Conservation (phyloP, 1,139 yeast species). For the Candida anutae region DNA sequence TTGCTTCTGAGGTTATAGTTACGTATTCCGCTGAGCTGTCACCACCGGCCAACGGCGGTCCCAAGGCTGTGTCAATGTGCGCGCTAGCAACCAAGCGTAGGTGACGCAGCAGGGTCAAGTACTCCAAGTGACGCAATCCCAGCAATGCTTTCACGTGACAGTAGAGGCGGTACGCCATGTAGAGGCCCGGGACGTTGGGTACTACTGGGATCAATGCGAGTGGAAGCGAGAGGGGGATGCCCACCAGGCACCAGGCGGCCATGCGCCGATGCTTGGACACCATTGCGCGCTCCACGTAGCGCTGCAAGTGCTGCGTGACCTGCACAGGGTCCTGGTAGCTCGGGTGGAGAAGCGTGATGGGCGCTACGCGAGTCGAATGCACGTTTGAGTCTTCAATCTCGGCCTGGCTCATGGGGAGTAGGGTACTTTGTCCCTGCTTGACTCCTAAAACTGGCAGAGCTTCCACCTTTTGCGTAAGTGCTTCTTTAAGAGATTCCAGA, state of each 20-base stretch:
- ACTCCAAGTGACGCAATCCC: conserved; percentile 65
- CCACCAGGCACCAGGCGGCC: conserved; percentile 42
- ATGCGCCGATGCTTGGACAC: conserved; percentile 25
- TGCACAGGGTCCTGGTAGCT: conserved; percentile 24
- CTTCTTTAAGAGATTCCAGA: too few relatives aligned
- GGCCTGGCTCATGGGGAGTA: conserved; percentile 17
- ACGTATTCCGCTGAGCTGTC: conserved; percentile 24
- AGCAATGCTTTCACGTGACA: conserved; percentile 74
- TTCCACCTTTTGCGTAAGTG: too few relatives aligned
- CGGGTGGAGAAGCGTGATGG: conserved; percentile 38
- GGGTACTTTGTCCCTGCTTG: conserved; percentile 1
- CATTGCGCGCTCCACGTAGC: conserved; percentile 20
- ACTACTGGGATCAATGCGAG: conserved; percentile 75
- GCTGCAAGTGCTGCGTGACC: conserved; percentile 25
- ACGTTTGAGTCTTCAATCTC: conserved; percentile 23
- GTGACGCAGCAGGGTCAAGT: conserved; percentile 26
- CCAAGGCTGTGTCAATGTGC: conserved; percentile 1
- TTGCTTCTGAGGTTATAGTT: conserved; percentile 22
- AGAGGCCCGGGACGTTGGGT: conserved; percentile 95
- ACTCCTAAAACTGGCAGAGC: too few relatives aligned
- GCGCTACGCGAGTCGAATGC: conserved; percentile 25
- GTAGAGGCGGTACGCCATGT: conserved; percentile 72
- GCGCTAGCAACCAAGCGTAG: conserved; percentile 1
- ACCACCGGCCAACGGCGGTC: conserved; percentile 1
- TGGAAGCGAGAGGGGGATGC: conserved; percentile 76